Conservation (phyloP, 805 yeast species). For the Teunomyces pallodes region DNA sequence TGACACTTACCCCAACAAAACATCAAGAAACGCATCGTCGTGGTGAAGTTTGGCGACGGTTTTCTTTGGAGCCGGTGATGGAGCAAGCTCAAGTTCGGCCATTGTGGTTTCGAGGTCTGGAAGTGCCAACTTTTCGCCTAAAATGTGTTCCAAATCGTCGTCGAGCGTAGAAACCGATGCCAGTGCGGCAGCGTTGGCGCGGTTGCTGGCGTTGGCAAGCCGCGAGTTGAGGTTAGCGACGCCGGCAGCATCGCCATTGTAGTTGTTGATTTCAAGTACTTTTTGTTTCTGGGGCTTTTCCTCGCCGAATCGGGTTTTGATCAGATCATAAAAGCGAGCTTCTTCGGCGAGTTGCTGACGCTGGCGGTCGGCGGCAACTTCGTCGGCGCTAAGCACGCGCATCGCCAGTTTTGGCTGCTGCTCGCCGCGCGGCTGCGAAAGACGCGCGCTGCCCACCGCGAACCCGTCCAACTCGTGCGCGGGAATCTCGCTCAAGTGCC, state of each 20-base stretch:
- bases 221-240: conserved; percentile 4
- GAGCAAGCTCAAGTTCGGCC: neutral
- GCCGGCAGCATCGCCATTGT: conserved; percentile 17
- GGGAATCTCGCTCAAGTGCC: conserved; percentile 22
- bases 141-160: conserved; percentile 11
- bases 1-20: neutral
- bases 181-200: neutral
- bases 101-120: neutral
- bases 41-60: neutral
- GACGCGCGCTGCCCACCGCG: conserved; percentile 26
- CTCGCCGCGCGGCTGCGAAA: conserved; percentile 5
- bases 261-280: conserved; percentile 37
- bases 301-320: conserved; percentile 24
- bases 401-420: conserved; percentile 7
- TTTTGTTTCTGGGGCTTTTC: conserved; percentile 8
- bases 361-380: conserved; percentile 22
- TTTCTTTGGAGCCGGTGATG: neutral
- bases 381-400: conserved; percentile 24
- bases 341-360: conserved; percentile 25
- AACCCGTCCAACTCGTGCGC: conserved; percentile 34
- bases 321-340: conserved; percentile 24
- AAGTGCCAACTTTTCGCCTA: conserved; percentile 8
- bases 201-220: conserved; percentile 1
- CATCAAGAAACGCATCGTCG: conserved; percentile 3
- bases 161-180: neutral